A percentile compares a stretch with the other conserved stretches of the same genome.
Conservation (phyloP, 2,329 filamentous ascomycete genomes). For the Ophiocordyceps camponoti-floridani region DNA sequence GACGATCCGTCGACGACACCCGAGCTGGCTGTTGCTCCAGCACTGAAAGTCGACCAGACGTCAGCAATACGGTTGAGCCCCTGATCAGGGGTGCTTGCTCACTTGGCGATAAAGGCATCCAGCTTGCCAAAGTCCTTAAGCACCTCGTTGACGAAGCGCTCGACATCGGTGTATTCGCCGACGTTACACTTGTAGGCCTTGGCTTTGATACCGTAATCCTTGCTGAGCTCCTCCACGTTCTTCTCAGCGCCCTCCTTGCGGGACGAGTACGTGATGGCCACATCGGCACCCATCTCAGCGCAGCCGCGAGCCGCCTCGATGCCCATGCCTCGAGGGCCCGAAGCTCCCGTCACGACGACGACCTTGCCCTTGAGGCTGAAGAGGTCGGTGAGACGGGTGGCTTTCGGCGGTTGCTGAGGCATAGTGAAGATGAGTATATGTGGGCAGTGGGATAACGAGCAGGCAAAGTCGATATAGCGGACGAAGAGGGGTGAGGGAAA, state of each 20-base stretch:
- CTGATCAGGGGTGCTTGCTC: constrained; percentile 12
- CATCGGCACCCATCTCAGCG: constrained; percentile 52
- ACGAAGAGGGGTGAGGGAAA: background rate
- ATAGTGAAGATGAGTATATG: constrained; percentile 15
- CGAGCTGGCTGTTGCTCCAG: constrained; percentile 49
- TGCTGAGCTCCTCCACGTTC: constrained; percentile 45
- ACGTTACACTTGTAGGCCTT: constrained; percentile 43
- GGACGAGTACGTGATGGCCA: constrained; percentile 56
- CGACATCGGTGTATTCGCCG: constrained; percentile 30
- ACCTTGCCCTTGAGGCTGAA: constrained; percentile 60
- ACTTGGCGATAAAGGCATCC: constrained; percentile 61
- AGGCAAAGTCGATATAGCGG: background rate
- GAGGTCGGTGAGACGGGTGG: constrained; percentile 42
- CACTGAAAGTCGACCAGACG: constrained; percentile 15
- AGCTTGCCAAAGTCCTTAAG: constrained; percentile 56
- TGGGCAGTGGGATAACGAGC: background rate
- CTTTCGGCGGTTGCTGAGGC: constrained; percentile 38
- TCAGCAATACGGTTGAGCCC: background rate
- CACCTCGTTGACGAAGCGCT: constrained; percentile 41
- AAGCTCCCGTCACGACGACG: constrained; percentile 52
- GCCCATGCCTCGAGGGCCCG: constrained; percentile 52
- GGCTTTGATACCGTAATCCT: constrained; percentile 50
- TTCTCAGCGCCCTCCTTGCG: constrained; percentile 49
- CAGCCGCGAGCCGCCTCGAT: constrained; percentile 50
- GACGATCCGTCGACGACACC: constrained; percentile 52